Conservation (phyloP, 73 alveolate species). For the Paramecium tetraurelia region DNA sequence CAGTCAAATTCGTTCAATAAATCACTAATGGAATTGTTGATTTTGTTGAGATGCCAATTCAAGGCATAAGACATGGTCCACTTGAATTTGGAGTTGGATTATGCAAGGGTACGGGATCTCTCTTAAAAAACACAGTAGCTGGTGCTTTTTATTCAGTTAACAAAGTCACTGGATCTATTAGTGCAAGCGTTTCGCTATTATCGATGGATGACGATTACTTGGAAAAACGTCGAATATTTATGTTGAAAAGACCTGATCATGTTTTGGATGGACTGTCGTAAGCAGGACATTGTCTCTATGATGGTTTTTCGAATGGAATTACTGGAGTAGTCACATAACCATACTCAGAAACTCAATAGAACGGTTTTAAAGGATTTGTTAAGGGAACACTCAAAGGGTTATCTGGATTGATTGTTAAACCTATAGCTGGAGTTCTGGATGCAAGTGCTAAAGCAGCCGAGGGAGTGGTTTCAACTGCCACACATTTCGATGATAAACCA, state of each 20-base stretch:
- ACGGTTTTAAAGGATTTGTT: constrained; percentile 88
- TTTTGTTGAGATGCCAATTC: constrained; percentile 90
- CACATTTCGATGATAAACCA: constrained; percentile 68
- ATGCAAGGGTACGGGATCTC: constrained; percentile 87
- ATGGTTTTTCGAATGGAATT: constrained; percentile 85
- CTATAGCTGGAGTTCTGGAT: constrained; percentile 97
- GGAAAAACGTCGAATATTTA: constrained; percentile 79
- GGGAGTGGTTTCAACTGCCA: constrained; percentile 89
- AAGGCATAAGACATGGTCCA: constrained; percentile 89
- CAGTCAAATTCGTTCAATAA: constrained; percentile 83
- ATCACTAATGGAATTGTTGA: constrained; percentile 96
- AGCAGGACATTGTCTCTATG: constrained; percentile 79
- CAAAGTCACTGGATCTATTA: constrained; percentile 85
- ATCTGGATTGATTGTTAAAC: constrained; percentile 93
- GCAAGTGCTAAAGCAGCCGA: constrained; percentile 93
- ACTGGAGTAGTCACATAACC: constrained; percentile 95
- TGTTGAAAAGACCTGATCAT: constrained; percentile 91
- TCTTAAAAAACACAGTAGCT: constrained; percentile 88
- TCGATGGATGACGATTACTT: constrained; percentile 89
- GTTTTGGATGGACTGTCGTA: constrained; percentile 87
- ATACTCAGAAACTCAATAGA: constrained; percentile 83
- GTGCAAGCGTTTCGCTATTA: constrained; percentile 84
- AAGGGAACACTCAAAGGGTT: constrained; percentile 94
- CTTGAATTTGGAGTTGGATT: constrained; percentile 91
- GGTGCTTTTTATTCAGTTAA: constrained; percentile 95